Base-by-base conservation (phyloP, 306 rosid genomes). In the Delonix regia region DNA sequence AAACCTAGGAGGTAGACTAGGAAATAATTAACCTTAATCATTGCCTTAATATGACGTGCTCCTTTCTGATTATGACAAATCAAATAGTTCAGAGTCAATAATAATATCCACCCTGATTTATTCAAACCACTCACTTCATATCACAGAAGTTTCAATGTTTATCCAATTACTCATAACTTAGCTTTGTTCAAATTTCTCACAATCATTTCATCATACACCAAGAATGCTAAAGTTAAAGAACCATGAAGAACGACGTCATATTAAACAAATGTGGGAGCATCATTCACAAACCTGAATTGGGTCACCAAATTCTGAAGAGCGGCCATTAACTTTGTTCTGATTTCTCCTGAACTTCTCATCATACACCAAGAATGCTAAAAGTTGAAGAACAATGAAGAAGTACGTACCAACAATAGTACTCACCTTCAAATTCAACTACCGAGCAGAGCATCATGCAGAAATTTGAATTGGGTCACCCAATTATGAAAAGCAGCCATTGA, bases 41-140 rank as follows among this genome's bases (percentile, higher is more conserved):
- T 75, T 67, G 28, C 69, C 64, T 75, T 78, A 84, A 48, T 19
- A 75, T 62, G 68, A 59, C 60, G 55, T 66, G 7, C 49, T 65
- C 41, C 41, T 80, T 18, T 80, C 41, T 80, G 85, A 83, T 80
- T 75, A 82, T 56, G 88, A 79, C 86, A 73, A 47, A 73, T 21
- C 59, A 21, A 75, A 64, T 62, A 11, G 62, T 77, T 44, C 47
- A 68, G 52, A 59, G 30, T 38, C 73, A 36, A 85, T 80, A 53
- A 41, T 66, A 30, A 80, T 80, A 82, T 74, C 78, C 75, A 51
- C 77, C 69, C 5, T 63, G 48, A 59, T 55, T 61, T 61, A 27
- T 74, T 33, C 65, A 83, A 77, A 56, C 77, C 87, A 77, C 82
- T 69, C 66, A 62, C 73, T 63, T 61, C 39, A 68, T 42, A 79